Percentiles rank a stretch among this genome's conserved stretches.
Evolutionary conservation across 2,329 filamentous ascomycete genomes (phyloP).

Genomic region (Cytospora schulzeri): DNA sequence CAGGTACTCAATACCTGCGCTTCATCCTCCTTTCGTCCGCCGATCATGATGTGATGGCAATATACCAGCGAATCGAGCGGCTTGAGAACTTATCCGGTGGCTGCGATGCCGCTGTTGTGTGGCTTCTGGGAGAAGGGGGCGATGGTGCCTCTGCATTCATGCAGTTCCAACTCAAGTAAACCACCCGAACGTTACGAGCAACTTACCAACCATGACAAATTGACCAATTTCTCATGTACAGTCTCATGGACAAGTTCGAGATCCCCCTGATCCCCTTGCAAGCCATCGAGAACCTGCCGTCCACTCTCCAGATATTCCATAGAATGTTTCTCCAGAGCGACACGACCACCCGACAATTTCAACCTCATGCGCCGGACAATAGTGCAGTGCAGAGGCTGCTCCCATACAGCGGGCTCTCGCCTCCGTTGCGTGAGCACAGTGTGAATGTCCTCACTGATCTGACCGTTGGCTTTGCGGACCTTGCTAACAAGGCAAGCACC

Average conservation of each 20-base stretch:
- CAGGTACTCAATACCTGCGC: constrained; percentile 36
- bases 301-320: constrained; percentile 42
- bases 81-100: constrained; percentile 45
- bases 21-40: constrained; percentile 44
- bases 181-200: background rate
- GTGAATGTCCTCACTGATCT: constrained; percentile 39
- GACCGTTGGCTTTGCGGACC: constrained; percentile 35
- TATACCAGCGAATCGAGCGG: constrained; percentile 41
- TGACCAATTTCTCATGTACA: constrained; percentile 27
- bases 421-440: constrained; percentile 34
- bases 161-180: constrained; percentile 49
- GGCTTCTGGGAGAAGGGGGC: constrained; percentile 43
- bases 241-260: constrained; percentile 38
- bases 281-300: constrained; percentile 39
- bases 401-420: constrained; percentile 37
- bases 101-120: constrained; percentile 45
- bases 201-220: background rate
- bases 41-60: constrained; percentile 38
- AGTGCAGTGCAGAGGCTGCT: constrained; percentile 35
- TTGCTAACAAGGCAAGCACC: constrained; percentile 33
- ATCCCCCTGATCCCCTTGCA: constrained; percentile 48
- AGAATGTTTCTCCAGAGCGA: constrained; percentile 38
- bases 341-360: constrained; percentile 24
- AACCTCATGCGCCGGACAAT: background rate
- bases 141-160: constrained; percentile 41